phyloP scores from a whole-genome alignment of 352 stramenopile species.

The Globisporangium spinosum region DNA sequence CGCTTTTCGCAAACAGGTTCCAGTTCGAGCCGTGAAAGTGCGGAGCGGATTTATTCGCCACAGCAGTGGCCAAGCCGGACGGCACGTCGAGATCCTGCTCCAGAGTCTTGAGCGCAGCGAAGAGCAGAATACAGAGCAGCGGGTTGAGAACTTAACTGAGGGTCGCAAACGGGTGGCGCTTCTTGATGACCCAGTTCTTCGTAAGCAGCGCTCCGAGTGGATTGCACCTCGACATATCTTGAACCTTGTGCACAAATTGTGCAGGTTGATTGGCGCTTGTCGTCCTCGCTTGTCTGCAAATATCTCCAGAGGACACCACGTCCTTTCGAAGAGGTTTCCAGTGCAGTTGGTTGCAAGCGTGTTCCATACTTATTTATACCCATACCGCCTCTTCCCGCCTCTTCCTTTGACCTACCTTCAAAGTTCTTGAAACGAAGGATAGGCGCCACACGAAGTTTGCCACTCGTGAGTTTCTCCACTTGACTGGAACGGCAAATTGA shows the following conservation, averaged over 20 bases:
- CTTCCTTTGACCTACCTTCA: not conserved
- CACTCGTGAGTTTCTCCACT: no score
- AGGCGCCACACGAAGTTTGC: no score
- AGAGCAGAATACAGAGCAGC: conserved; percentile 69
- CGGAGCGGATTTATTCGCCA: conserved; percentile 30
- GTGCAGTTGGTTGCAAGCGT: no score
- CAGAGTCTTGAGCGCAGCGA: conserved; percentile 60
- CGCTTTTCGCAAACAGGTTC: conserved; percentile 36
- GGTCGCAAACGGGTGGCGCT: conserved; percentile 55
- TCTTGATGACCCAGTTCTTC: conserved; percentile 80
- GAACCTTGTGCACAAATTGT: no score
- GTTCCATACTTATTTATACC: no score
- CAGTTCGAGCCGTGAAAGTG: conserved; percentile 30
- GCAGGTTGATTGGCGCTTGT: no score
- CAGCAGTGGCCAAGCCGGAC: conserved; percentile 38
- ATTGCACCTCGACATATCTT: not conserved
- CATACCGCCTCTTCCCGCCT: not conserved
- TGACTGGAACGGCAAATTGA: no score
- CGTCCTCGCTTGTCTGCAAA: no score
- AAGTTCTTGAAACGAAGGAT: not conserved
- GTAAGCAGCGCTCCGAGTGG: conserved; percentile 43
- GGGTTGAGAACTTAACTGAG: conserved; percentile 65
- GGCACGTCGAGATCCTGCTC: conserved; percentile 46
- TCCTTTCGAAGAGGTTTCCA: no score
- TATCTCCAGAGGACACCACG: no score